A percentile compares a stretch with the other conserved stretches of the same genome.
These are phyloP conservation scores for Whalleya microplaca DNA, from an alignment of 2,329 filamentous ascomycete species.

Conservation along the genomic window DNA sequence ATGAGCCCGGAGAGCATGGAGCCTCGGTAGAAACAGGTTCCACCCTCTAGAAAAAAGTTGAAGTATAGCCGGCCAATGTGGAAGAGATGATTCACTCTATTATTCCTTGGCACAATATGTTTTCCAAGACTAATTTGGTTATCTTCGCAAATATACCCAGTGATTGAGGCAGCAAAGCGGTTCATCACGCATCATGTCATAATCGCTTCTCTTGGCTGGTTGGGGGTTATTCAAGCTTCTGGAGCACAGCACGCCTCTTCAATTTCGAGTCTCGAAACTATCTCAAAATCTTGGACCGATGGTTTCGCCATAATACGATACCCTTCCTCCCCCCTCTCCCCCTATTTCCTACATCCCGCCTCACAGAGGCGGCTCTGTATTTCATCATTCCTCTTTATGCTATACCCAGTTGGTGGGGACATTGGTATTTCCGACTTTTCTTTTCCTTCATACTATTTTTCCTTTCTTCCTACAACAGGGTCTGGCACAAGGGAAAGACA, in stretches of 20 bases:
- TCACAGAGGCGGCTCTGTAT: neutral
- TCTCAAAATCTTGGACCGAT: neutral
- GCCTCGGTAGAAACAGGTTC: slow-evolving; percentile 34
- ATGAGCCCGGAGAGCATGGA: slow-evolving; percentile 83
- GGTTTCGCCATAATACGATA: neutral
- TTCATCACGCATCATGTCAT: neutral
- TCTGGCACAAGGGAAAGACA: slow-evolving; percentile 3
- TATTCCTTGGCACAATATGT: neutral
- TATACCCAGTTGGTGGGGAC: slow-evolving; percentile 21
- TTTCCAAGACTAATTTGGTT: slow-evolving; percentile 11
- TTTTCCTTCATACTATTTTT: slow-evolving; percentile 5
- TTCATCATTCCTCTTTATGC: slow-evolving; percentile 14
- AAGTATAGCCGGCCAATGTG: neutral
- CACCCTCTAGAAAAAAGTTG: neutral
- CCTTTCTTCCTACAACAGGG: slow-evolving; percentile 7
- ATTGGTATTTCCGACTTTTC: slow-evolving; percentile 1
- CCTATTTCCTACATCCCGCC: neutral
- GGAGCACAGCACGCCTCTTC: too few species aligned
- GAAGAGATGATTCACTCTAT: neutral
- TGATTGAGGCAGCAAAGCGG: neutral
- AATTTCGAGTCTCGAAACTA: too few species aligned
- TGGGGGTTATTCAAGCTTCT: too few species aligned
- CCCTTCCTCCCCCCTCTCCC: neutral
- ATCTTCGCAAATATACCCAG: neutral
- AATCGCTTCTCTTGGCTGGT: neutral